Evolutionary conservation across 306 rosid genomes (phyloP).

Genomic region (Gastrolobium villosum): DNA sequence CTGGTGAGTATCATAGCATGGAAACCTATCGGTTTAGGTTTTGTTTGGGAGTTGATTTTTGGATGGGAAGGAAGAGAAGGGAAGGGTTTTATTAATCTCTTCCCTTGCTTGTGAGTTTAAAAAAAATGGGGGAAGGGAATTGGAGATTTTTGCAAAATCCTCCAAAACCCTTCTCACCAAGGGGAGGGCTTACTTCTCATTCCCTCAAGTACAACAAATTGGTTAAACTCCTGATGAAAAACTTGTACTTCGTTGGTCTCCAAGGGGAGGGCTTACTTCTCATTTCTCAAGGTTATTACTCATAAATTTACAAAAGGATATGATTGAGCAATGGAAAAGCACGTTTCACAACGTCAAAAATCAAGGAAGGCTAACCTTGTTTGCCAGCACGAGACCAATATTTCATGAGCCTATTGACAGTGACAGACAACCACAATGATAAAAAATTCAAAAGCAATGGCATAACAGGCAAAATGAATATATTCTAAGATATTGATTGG

Average conservation of each 20-base stretch:
- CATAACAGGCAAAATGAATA: conserved; percentile 6
- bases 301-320: neutral
- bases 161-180: too few species aligned
- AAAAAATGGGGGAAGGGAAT: too few species aligned
- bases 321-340: neutral
- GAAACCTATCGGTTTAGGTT: too few species aligned
- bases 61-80: too few species aligned
- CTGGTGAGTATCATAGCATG: too few species aligned
- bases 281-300: neutral
- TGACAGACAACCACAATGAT: conserved; percentile 11
- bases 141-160: too few species aligned
- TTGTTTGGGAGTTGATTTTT: too few species aligned
- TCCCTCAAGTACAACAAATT: neutral
- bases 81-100: too few species aligned
- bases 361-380: neutral
- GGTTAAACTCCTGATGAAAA: neutral
- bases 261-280: neutral
- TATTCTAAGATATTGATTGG: conserved; percentile 6
- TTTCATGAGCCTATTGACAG: conserved; percentile 8
- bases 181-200: too few species aligned
- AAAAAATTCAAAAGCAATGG: neutral
- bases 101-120: too few species aligned
- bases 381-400: conserved; percentile 5
- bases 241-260: neutral
- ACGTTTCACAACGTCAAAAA: neutral